Conservation (phyloP, 75 land plant genomes). For the Cryptomeria japonica region DNA sequence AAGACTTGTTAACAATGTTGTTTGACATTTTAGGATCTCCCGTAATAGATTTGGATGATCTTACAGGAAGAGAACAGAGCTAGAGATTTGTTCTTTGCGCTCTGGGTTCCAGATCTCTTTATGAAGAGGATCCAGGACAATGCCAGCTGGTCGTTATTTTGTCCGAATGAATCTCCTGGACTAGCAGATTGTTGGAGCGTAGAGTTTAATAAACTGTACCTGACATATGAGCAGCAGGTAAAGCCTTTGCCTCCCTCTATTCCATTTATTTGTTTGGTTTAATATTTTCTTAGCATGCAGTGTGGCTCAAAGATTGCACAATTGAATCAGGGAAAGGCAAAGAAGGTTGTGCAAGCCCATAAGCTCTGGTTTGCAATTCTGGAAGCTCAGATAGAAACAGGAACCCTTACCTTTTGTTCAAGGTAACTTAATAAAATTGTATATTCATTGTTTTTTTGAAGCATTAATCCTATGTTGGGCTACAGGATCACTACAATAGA, state of each 20-base stretch:
- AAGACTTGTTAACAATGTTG: neutral
- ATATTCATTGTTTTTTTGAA: neutral
- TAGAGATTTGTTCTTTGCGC: slow-evolving; percentile 41
- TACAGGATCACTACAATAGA: slow-evolving; percentile 47
- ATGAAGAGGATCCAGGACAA: slow-evolving; percentile 37
- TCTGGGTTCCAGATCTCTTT: slow-evolving; percentile 49
- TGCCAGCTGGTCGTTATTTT: slow-evolving; percentile 44
- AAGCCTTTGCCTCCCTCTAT: neutral
- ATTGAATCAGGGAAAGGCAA: slow-evolving; percentile 38
- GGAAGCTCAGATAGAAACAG: slow-evolving; percentile 49
- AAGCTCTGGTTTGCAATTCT: slow-evolving; percentile 56
- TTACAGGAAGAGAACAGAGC: slow-evolving; percentile 45
- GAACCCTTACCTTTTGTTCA: slow-evolving; percentile 44
- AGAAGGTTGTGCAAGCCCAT: slow-evolving; percentile 37
- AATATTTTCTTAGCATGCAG: neutral
- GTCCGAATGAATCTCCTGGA: slow-evolving; percentile 46
- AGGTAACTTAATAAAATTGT: slow-evolving; percentile 15
- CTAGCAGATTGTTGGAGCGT: slow-evolving; percentile 57
- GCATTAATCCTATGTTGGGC: neutral
- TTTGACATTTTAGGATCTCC: neutral
- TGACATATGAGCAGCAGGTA: slow-evolving; percentile 37
- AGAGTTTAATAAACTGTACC: slow-evolving; percentile 36
- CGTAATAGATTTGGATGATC: neutral
- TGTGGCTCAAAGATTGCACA: neutral
- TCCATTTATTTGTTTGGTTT: neutral